phyloP scores from a whole-genome alignment of 179 eudicot species.

The Silene coronaria region DNA sequence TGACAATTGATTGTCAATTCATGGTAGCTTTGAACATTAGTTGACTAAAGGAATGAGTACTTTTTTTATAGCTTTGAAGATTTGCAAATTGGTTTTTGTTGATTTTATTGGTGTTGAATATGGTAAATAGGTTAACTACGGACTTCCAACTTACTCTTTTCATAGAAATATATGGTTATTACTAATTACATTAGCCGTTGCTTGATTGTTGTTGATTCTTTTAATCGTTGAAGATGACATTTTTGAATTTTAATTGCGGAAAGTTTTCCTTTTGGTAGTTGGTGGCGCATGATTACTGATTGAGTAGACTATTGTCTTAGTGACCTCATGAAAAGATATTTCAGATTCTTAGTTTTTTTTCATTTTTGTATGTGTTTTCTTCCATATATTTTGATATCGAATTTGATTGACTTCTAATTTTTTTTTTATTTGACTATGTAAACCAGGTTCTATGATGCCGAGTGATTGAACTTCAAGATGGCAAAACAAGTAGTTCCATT shows the following conservation, averaged over 20 bases:
- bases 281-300: neutral
- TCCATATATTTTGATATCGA: slow-evolving; percentile 5
- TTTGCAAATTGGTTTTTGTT: neutral
- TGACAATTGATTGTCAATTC: slow-evolving; percentile 1
- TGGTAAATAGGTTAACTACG: neutral
- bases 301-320: neutral
- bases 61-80: neutral
- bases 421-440: neutral
- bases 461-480: slow-evolving; percentile 5
- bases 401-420: slow-evolving; percentile 17
- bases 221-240: neutral
- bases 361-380: neutral
- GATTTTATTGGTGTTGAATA: neutral
- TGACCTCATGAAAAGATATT: slow-evolving; percentile 14
- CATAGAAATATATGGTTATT: neutral
- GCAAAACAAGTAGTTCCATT: neutral
- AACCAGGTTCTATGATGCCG: slow-evolving; percentile 3
- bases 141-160: neutral
- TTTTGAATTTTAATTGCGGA: slow-evolving; percentile 16
- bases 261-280: neutral
- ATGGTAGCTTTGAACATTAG: slow-evolving; percentile 12
- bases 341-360: slow-evolving; percentile 10
- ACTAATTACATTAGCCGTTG: neutral
- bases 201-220: neutral
- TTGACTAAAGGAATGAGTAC: slow-evolving; percentile 20